Base-by-base conservation (phyloP, 371 early-diverging fungal species). In the Coemansia sp. region DNA sequence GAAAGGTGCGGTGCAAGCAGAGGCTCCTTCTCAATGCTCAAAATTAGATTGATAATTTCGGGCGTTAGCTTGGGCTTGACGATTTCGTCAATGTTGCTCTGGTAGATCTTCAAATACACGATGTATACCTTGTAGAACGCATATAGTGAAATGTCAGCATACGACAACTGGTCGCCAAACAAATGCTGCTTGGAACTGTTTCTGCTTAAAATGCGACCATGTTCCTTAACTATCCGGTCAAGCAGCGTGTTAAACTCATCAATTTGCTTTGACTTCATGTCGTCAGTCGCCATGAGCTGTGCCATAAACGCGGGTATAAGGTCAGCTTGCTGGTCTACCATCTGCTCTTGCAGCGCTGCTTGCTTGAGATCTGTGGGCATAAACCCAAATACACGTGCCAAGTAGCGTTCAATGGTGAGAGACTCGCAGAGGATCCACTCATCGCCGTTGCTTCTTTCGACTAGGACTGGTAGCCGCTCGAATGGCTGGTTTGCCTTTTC, bases 381-480 rank as follows among this genome's bases (percentile, higher is more conserved):
- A 33, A 85, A 64, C 26, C 73, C 68, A 55, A 62, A 78, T 55
- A 75, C 82, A 62, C 64, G 65, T 11, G 80, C 80, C 5, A 86
- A 69, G 65, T 86, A 86, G 47, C 86, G 81, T 63, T 84, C 86
- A 28, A 86, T 86, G 5, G 65, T 75, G 18, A 55, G 30, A 2
- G 82, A 71, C 47, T 86, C 86, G 14, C 80, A 64, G 5, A 85
- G 44, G n/a, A 73, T 67, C 20, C 79, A 71, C 8, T 80, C 71
- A 0, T 63, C 66, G 33, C 79, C 73, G 0, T 59, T 62, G 18
- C 62, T 67, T 6, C 58, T 72, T 63, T 85, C 86, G 8, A 81
- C 65, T 3, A 86, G 72, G 18, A 84, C 78, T 4, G 85, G 86
- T 5, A 82, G 69, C 37, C 80, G 80, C 18, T 82, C 80, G 64